These are phyloP conservation scores for Didymella sp. DNA, from an alignment of 2,329 filamentous ascomycete genomes.

Conservation along the genomic window DNA sequence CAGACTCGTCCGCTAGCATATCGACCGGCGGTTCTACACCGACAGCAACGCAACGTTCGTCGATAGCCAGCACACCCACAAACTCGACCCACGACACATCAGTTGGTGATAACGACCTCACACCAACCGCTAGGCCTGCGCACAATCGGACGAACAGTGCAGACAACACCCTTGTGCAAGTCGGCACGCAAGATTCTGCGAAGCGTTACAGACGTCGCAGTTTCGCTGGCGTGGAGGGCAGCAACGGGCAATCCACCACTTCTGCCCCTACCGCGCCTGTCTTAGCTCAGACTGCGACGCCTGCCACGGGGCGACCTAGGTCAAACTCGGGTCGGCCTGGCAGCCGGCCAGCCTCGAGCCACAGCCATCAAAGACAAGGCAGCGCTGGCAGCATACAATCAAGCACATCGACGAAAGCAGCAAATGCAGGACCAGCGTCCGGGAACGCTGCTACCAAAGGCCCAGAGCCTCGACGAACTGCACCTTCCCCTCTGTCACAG, in stretches of 20 bases:
- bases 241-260: constrained; percentile 32
- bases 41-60: constrained; percentile 43
- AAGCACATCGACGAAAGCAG: constrained; percentile 36
- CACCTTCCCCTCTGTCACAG: constrained; percentile 57
- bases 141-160: constrained; percentile 66
- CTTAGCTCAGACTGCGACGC: constrained; percentile 22
- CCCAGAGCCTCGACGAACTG: constrained; percentile 53
- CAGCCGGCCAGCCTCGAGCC: constrained; percentile 43
- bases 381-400: constrained; percentile 51
- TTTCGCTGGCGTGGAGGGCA: constrained; percentile 69
- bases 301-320: constrained; percentile 32
- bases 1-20: constrained; percentile 55
- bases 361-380: constrained; percentile 46
- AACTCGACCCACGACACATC: constrained; percentile 64
- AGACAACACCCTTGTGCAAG: constrained; percentile 73
- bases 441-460: constrained; percentile 33
- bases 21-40: constrained; percentile 37
- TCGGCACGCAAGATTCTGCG: constrained; percentile 67
- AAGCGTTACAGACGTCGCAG: constrained; percentile 84
- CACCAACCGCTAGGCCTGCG: constrained; percentile 48
- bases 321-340: constrained; percentile 41
- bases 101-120: constrained; percentile 52
- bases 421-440: constrained; percentile 26
- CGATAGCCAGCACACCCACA: constrained; percentile 52
- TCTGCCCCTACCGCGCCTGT: constrained; percentile 23